Evolutionary conservation across 148 eudicot genomes (phyloP), one percentile per base, ranked within the genome.

Genomic region (Pharnaceum exiguum): DNA sequence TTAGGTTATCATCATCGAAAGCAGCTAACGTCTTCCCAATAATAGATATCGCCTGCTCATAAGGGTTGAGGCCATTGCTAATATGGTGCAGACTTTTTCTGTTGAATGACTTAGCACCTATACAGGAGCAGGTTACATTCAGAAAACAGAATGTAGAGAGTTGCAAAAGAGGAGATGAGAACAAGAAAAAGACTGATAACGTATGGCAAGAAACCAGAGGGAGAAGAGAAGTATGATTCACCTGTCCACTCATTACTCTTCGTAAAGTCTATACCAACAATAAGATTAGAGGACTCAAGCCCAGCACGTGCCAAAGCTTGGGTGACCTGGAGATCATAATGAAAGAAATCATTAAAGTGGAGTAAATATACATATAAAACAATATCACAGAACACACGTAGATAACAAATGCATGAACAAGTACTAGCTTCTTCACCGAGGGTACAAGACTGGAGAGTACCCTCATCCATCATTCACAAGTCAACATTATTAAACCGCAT

Each of bases 231-330:
- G 35, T 68, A 55, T 23, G 22, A 35, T 6, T 54, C 59, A 93
- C 99, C 99, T 59, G 96, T 93, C 99, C 99, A 93, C 69, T 93
- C 99, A 70, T 93, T 93, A 83, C 99, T 93, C 75, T 93, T 93
- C 12, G 99, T 93, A 71, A 88, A 93, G 74, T 93, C 99, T 39
- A 93, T 76, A 28, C 96, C 99, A 42, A 93, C 75, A 51, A 93
- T 89, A 21, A 93, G 95, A 79, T 93, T 93, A 38, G 96, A 88
- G 66, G 99, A 93, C 69, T 88, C 99, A 35, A 93, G 91, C 27
- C 99, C 99, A 71, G 95, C 95, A 49, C 72, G 83, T 5, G 86
- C 72, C 58, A 93, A 85, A 44, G 90, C 99, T 56, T 79, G 77
- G 22, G 96, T 93, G 68, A 93, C 99, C 99, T 93, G 69, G 71